Percentiles rank a stretch among this genome's conserved stretches.
Conservation (phyloP, 257 asterid species). For the Orobanche coerulescens region DNA sequence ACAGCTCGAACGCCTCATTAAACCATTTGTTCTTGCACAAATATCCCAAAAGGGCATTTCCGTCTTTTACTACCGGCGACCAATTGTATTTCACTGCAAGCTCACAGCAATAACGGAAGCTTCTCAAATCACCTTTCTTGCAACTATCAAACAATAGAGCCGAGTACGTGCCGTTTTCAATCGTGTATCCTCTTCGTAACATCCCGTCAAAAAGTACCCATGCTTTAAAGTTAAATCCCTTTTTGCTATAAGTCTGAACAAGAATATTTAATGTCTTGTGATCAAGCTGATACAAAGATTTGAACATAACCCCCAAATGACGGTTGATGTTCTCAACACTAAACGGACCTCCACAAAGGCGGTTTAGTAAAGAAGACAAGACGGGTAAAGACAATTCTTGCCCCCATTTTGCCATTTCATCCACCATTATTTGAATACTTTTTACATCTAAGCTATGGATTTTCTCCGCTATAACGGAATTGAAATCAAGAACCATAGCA, state of each 20-base stretch:
- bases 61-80: slow-evolving; percentile 51
- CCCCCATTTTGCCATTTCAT: slow-evolving; percentile 73
- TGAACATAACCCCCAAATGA: slow-evolving; percentile 32
- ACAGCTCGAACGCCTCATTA: slow-evolving; percentile 50
- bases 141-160: slow-evolving; percentile 40
- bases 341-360: slow-evolving; percentile 33
- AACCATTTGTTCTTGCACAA: slow-evolving; percentile 47
- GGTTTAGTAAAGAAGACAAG: slow-evolving; percentile 36
- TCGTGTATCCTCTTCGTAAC: slow-evolving; percentile 33
- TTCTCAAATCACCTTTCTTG: slow-evolving; percentile 46
- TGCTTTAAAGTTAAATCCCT: slow-evolving; percentile 45
- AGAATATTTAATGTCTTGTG: slow-evolving; percentile 49
- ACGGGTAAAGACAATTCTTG: slow-evolving; percentile 46
- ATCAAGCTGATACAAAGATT: slow-evolving; percentile 45
- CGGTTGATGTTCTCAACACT: slow-evolving; percentile 29
- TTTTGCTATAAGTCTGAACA: slow-evolving; percentile 45
- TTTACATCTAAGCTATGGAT: slow-evolving; percentile 25
- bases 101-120: slow-evolving; percentile 34
- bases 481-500: slow-evolving; percentile 64
- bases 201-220: slow-evolving; percentile 47
- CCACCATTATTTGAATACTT: slow-evolving; percentile 30
- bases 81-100: slow-evolving; percentile 50
- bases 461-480: slow-evolving; percentile 31
- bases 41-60: slow-evolving; percentile 35
- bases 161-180: slow-evolving; percentile 46